These are phyloP conservation scores for Hypoxylon sp. DNA, from an alignment of 2,329 filamentous ascomycete species.

Conservation along the genomic window DNA sequence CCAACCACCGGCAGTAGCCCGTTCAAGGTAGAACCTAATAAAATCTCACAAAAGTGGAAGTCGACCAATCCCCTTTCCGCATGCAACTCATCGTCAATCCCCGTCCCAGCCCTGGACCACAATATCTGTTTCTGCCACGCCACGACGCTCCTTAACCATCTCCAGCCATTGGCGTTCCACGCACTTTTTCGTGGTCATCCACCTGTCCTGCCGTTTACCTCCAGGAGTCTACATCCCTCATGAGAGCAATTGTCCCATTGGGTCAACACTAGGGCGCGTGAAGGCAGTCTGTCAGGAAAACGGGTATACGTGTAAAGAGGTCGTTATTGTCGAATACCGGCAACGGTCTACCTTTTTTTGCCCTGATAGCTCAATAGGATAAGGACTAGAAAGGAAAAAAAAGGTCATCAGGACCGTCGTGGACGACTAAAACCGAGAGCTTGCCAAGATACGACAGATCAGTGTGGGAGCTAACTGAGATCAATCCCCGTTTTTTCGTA, in stretches of 20 bases:
- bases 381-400: constrained; percentile 14
- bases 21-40: constrained; percentile 23
- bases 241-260: constrained; percentile 32
- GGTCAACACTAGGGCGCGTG: constrained; percentile 35
- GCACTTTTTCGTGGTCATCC: constrained; percentile 15
- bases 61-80: constrained; percentile 42
- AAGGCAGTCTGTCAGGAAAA: constrained; percentile 24
- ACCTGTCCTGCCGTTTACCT: constrained; percentile 21
- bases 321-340: constrained; percentile 8
- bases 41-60: constrained; percentile 22
- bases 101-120: constrained; percentile 30
- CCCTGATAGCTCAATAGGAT: constrained; percentile 22
- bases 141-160: constrained; percentile 33
- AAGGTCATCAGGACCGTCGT: constrained; percentile 17
- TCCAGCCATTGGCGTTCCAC: constrained; percentile 29
- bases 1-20: constrained; percentile 28
- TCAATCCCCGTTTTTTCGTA: constrained; percentile 26
- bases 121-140: constrained; percentile 40
- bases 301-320: constrained; percentile 17
- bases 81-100: constrained; percentile 43
- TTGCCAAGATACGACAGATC: constrained; percentile 37
- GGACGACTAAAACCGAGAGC: constrained; percentile 31
- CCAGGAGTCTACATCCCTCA: constrained; percentile 28
- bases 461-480: constrained; percentile 32
- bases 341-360: constrained; percentile 2